A percentile compares a stretch with the other conserved stretches of the same genome.
These are phyloP conservation scores for Neonectria faginata DNA, from an alignment of 2,329 filamentous ascomycete genomes.

Conservation along the genomic window DNA sequence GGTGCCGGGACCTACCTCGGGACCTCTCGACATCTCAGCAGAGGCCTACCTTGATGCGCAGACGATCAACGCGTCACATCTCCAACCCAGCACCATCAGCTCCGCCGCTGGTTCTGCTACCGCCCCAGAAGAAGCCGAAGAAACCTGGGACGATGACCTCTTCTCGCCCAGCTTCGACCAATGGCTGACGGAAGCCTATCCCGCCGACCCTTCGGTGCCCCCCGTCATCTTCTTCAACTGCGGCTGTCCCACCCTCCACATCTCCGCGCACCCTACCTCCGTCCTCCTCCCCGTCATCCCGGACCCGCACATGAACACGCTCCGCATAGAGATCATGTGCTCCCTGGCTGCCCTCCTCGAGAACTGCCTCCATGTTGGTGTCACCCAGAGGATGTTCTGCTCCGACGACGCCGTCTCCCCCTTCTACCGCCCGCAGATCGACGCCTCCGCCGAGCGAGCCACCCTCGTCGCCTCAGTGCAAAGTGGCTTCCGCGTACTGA, in stretches of 20 bases:
- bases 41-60: conserved; percentile 6
- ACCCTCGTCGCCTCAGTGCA: conserved; percentile 37
- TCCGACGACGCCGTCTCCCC: conserved; percentile 42
- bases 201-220: conserved; percentile 15
- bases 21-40: neutral
- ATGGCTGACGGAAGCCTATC: conserved; percentile 29
- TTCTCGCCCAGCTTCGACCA: conserved; percentile 31
- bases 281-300: conserved; percentile 43
- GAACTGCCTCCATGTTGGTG: conserved; percentile 44
- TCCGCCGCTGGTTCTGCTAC: conserved; percentile 13
- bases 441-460: conserved; percentile 28
- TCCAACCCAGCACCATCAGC: conserved; percentile 21
- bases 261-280: conserved; percentile 34
- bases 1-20: neutral
- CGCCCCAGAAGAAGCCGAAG: neutral
- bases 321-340: conserved; percentile 45
- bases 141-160: conserved; percentile 10
- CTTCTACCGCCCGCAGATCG: conserved; percentile 38
- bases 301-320: conserved; percentile 41
- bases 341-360: conserved; percentile 41
- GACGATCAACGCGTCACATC: conserved; percentile 37
- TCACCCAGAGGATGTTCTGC: conserved; percentile 42
- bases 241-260: conserved; percentile 41
- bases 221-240: conserved; percentile 42
- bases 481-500: conserved; percentile 37